A percentile compares a stretch with the other conserved stretches of the same genome.
phyloP scores from a whole-genome alignment of 2,329 filamentous ascomycete species.

The Raffaelea ambrosiae region DNA sequence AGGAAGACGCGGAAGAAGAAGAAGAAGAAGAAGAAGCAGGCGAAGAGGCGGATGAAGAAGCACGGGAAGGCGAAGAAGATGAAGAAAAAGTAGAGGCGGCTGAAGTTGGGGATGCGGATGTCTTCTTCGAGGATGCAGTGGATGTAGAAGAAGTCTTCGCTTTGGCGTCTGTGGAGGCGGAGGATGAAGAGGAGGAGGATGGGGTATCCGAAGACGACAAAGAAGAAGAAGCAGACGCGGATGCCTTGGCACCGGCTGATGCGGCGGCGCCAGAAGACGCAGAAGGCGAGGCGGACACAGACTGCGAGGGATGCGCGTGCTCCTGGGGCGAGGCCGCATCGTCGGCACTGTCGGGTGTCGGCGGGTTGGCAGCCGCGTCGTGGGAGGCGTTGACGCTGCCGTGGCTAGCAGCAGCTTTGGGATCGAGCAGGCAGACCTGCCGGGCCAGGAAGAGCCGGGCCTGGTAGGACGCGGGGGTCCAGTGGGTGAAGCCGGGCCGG shows the following conservation, averaged over 20 bases:
- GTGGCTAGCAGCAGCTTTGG: too few relatives aligned
- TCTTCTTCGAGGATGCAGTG: too few relatives aligned
- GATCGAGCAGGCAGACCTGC: neutral
- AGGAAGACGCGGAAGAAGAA: conserved; percentile 1
- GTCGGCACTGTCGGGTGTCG: too few relatives aligned
- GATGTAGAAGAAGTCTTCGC: too few relatives aligned
- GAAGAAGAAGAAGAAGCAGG: neutral
- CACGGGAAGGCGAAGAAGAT: neutral
- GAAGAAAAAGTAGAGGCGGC: neutral
- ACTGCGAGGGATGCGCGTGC: neutral
- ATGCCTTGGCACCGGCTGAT: too few relatives aligned
- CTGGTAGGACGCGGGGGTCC: conserved; percentile 47
- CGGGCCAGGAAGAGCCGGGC: neutral
- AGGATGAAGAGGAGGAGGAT: too few relatives aligned
- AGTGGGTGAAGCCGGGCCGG: conserved; percentile 20
- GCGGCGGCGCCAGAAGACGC: too few relatives aligned
- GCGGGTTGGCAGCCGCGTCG: neutral
- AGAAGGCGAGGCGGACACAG: neutral
- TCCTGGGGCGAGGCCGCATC: too few relatives aligned
- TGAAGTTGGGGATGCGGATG: conserved; percentile 2
- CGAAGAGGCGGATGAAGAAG: neutral
- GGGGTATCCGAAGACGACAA: too few relatives aligned
- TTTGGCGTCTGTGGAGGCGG: too few relatives aligned
- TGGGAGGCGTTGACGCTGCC: neutral
- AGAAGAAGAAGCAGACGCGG: too few relatives aligned